Percentiles rank a stretch among this genome's conserved stretches.
Conservation (phyloP, 1,284 basidiomycete species). For the Rhodotorula mucilaginosa region DNA sequence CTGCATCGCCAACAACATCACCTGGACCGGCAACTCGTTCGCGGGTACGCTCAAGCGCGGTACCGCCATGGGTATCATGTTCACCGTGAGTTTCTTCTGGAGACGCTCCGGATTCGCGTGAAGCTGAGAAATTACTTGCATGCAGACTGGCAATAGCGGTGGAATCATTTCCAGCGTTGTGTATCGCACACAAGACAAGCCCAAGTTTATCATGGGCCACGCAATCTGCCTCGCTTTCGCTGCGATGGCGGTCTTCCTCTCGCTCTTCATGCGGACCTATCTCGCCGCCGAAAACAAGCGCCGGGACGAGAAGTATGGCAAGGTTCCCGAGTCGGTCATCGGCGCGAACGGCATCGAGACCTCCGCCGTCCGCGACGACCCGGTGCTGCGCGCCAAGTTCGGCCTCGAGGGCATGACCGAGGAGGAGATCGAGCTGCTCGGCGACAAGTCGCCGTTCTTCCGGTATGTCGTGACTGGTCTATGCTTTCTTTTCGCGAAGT, state of each 20-base stretch:
- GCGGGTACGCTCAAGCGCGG: constrained; percentile 43
- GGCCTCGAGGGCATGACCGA: constrained; percentile 50
- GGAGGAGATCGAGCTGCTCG: constrained; percentile 52
- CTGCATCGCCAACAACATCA: constrained; percentile 2
- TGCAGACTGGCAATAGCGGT: constrained; percentile 49
- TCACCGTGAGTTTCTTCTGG: constrained; percentile 41
- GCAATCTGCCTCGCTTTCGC: constrained; percentile 50
- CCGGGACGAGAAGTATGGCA: constrained; percentile 49
- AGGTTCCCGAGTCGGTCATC: constrained; percentile 18
- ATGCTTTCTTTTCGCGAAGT: background rate
- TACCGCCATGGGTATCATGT: constrained; percentile 47
- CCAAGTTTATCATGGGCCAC: constrained; percentile 49
- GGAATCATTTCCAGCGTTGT: constrained; percentile 52
- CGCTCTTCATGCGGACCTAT: constrained; percentile 47
- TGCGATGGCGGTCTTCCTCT: constrained; percentile 44
- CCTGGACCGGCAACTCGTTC: constrained; percentile 10
- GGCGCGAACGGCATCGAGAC: constrained; percentile 41
- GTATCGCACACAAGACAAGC: constrained; percentile 23
- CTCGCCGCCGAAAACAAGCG: constrained; percentile 49
- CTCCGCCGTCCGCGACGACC: constrained; percentile 34
- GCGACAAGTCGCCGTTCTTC: constrained; percentile 46
- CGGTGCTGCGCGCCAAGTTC: constrained; percentile 46
- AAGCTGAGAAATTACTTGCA: background rate
- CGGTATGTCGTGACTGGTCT: background rate
- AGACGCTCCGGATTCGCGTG: background rate